A percentile compares a stretch with the other conserved stretches of the same genome.
Conservation (phyloP, 768 basidiomycete genomes). For the Pleurotus djamor region DNA sequence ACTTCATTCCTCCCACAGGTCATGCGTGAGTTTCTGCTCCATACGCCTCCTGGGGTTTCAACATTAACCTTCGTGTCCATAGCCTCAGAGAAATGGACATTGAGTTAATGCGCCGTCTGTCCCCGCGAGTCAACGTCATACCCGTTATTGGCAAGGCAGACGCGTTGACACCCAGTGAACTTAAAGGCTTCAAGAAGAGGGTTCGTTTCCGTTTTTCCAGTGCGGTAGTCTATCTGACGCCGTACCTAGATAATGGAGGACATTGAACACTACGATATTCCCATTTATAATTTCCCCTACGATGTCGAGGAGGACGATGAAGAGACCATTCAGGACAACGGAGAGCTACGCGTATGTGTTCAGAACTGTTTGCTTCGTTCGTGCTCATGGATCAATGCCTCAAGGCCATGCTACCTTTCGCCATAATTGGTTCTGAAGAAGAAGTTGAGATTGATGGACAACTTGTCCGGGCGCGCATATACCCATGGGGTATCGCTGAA, state of each 20-base stretch:
- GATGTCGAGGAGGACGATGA: constrained; percentile 99
- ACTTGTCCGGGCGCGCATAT: constrained; percentile 88
- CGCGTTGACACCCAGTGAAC: constrained; percentile 88
- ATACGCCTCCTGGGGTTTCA: too few relatives aligned
- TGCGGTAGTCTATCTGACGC: not conserved
- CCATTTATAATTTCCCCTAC: constrained; percentile 99
- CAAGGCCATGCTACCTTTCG: constrained; percentile 88
- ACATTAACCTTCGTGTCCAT: not conserved
- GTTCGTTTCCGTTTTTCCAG: constrained; percentile 31
- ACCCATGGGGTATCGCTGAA: constrained; percentile 98
- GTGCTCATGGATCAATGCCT: constrained; percentile 19
- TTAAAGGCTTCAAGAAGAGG: constrained; percentile 95
- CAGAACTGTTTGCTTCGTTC: not conserved
- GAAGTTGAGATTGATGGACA: constrained; percentile 93
- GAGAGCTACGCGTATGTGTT: constrained; percentile 77
- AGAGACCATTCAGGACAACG: constrained; percentile 97
- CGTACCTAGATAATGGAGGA: constrained; percentile 91
- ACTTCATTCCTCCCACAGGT: constrained; percentile 99
- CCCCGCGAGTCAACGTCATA: constrained; percentile 98
- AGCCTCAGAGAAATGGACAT: constrained; percentile 98
- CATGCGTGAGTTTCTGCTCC: constrained; percentile 67
- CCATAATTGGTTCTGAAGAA: constrained; percentile 96
- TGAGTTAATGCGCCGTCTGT: constrained; percentile 96
- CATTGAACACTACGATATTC: constrained; percentile 97
- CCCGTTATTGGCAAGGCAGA: constrained; percentile 98